Base-by-base conservation (phyloP, 208 protist genomes). In the Leishmania gerbilli region DNA sequence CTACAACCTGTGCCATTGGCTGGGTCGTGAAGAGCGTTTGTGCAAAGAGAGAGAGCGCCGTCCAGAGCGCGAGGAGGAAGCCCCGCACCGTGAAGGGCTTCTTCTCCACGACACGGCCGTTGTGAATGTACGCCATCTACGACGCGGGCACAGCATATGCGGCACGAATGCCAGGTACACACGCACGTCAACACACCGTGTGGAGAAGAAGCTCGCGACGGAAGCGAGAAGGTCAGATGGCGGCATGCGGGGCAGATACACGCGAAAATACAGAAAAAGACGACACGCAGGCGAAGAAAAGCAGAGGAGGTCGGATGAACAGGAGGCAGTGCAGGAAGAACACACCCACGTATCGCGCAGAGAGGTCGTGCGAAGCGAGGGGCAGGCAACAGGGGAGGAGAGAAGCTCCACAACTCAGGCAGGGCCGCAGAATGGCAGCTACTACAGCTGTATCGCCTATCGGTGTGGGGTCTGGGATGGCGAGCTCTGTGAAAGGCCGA, bases 61-160 rank as follows among this genome's bases (percentile, higher is more conserved):
- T 67, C 69, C 83, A 79, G 47, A 96, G 76, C 37, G 85, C 84
- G 34, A 85, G 47, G 17, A 95, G 49, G 65, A 93, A 87, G 51
- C 88, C 86, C 51, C 84, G 56, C 55, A 95, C 31, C 27, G 89
- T 93, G 84, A 95, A 95, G 21, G 91, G 91, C 80, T 91, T 93
- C 72, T 90, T 87, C 60, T 95, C 92, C 78, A 96, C 90, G n/a
- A 95, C 90, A 42, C 90, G 86, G 27, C 93, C 92, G 58, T 92
- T 87, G 64, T 88, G 77, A 67, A 97, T 90, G 86, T 96, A 96
- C 53, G 88, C 58, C 93, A 97, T 97, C 37, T 49, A 19, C 17
- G 27, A 64, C 4, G 1, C 7, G 62, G 5, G 13, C 21, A 37
- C 24, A 51, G 17, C 21, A 45, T 31, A 15, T 45, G 8, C 17